phyloP scores from a whole-genome alignment of 1,284 basidiomycete species.

The Porodaedalea pini region DNA sequence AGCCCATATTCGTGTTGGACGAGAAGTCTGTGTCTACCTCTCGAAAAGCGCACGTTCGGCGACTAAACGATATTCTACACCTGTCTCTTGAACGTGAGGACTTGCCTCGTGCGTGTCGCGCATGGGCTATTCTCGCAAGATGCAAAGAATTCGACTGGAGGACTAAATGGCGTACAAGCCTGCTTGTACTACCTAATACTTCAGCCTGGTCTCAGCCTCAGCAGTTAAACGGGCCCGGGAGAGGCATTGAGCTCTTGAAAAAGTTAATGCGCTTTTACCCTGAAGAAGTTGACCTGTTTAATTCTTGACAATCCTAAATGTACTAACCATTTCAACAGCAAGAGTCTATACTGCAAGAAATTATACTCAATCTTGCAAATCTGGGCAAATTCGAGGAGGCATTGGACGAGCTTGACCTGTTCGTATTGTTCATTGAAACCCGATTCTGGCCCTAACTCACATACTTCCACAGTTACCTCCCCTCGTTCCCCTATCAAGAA shows the following conservation, averaged over 20 bases:
- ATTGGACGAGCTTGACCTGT: constrained; percentile 83
- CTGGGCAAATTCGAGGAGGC: constrained; percentile 60
- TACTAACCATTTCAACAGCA: constrained; percentile 43
- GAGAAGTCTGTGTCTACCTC: constrained; percentile 34
- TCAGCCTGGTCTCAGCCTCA: constrained; percentile 24
- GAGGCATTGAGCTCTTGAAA: constrained; percentile 20
- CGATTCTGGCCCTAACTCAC: background rate
- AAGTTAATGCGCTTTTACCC: constrained; percentile 64
- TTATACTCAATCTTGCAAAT: constrained; percentile 64
- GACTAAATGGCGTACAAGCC: constrained; percentile 68
- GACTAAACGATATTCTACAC: constrained; percentile 72
- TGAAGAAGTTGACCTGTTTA: constrained; percentile 48
- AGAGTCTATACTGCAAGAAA: constrained; percentile 70
- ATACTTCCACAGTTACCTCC: constrained; percentile 59
- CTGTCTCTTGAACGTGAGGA: constrained; percentile 71
- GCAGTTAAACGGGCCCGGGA: constrained; percentile 23
- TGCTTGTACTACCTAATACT: constrained; percentile 47
- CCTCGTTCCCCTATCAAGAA: constrained; percentile 81
- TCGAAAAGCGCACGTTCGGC: constrained; percentile 66
- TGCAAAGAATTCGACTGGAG: constrained; percentile 83
- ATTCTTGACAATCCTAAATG: background rate
- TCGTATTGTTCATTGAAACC: constrained; percentile 28
- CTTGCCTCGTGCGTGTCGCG: constrained; percentile 59
- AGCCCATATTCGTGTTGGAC: background rate
- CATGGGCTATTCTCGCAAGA: constrained; percentile 78